phyloP scores from a whole-genome alignment of 73 alveolate species.

The Paramecium caudatum region DNA sequence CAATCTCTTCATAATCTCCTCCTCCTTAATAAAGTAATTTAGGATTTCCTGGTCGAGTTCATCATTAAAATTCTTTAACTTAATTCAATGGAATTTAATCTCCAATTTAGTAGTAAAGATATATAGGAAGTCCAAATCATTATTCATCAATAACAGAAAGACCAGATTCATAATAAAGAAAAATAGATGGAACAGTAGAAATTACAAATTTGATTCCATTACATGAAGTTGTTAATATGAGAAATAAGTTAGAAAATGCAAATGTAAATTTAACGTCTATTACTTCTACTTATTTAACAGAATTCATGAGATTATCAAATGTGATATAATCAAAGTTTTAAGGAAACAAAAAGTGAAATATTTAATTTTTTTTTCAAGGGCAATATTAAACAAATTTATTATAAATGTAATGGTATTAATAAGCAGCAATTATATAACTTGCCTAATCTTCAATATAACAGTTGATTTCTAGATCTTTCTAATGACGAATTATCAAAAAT shows the following conservation, averaged over 20 bases:
- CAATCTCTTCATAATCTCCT: conserved; percentile 21
- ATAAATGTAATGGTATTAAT: too few species aligned
- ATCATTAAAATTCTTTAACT: neutral
- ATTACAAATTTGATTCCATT: conserved; percentile 14
- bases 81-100: conserved; percentile 3
- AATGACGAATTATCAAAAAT: too few species aligned
- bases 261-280: neutral
- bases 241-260: conserved; percentile 51
- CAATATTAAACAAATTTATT: too few species aligned
- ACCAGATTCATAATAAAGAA: neutral
- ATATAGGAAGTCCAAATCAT: neutral
- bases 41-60: neutral
- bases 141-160: conserved; percentile 19
- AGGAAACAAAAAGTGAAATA: neutral
- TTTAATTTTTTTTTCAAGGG: too few species aligned
- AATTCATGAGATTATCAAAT: conserved; percentile 25
- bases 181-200: neutral
- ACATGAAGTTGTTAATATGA: conserved; percentile 55
- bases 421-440: too few species aligned
- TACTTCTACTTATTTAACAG: conserved; percentile 35
- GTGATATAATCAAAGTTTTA: neutral
- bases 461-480: too few species aligned
- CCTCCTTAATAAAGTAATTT: conserved; percentile 9
- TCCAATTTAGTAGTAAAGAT: neutral
- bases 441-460: too few species aligned